Evolutionary conservation across 768 basidiomycete species (phyloP).

Genomic region (Leccinum disarticulatum): DNA sequence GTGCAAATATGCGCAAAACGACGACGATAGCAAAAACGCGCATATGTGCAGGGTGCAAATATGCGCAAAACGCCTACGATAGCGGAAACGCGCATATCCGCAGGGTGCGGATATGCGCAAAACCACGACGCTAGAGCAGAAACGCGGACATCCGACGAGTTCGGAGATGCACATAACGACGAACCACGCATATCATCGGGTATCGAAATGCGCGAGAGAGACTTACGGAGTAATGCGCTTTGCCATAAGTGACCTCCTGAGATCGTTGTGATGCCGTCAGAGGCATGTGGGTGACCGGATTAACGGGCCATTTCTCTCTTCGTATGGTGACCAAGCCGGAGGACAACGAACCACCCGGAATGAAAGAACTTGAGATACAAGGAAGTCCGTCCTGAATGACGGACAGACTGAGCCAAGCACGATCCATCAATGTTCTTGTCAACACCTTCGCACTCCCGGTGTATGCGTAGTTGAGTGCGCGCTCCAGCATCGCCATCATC

Average conservation of each 20-base stretch:
- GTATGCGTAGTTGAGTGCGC: slow-evolving; percentile 5
- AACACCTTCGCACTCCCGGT: background rate
- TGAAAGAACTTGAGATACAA: no score
- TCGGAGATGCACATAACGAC: no score
- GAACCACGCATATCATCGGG: no score
- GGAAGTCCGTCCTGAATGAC: background rate
- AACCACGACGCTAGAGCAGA: no score
- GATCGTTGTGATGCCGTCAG: background rate
- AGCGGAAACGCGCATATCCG: no score
- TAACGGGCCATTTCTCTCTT: background rate
- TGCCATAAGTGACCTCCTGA: slow-evolving; percentile 1
- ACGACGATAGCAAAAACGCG: background rate
- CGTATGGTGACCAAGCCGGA: background rate
- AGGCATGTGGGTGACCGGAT: background rate
- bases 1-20: no score
- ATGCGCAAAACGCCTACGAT: no score
- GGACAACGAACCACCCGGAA: no score
- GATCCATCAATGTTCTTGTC: slow-evolving; percentile 2
- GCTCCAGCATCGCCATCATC: background rate
- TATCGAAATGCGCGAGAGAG: background rate
- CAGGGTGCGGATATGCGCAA: background rate
- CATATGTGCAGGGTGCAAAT: background rate
- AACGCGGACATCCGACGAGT: no score
- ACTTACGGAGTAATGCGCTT: background rate
- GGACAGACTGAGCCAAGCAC: background rate